phyloP scores from a whole-genome alignment of 805 yeast species.

The Pichia insulana region DNA sequence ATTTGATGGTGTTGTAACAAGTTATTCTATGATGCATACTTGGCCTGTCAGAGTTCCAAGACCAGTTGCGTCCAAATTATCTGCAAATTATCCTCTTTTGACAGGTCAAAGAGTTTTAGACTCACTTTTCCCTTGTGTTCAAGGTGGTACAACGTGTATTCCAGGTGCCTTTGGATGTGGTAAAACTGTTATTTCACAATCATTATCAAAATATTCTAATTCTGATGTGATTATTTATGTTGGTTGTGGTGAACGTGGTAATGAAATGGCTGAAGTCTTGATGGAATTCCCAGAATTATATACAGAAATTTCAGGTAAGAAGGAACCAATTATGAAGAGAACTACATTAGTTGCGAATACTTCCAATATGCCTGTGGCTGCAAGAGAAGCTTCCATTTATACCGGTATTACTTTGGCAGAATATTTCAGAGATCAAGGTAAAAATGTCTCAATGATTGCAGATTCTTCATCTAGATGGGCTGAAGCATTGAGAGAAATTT shows the following conservation, averaged over 20 bases:
- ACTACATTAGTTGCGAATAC: slow-evolving; percentile 98
- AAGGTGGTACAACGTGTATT: slow-evolving; percentile 99
- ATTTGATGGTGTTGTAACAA: slow-evolving; percentile 75
- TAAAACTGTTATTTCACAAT: slow-evolving; percentile 38
- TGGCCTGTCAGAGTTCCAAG: slow-evolving; percentile 99
- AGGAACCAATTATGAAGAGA: slow-evolving; percentile 99
- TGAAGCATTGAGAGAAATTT: slow-evolving; percentile 98
- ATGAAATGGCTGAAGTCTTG: slow-evolving; percentile 98
- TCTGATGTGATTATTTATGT: slow-evolving; percentile 94
- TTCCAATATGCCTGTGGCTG: slow-evolving; percentile 99
- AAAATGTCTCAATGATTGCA: slow-evolving; percentile 98
- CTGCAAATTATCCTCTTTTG: slow-evolving; percentile 90
- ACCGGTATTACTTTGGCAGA: slow-evolving; percentile 98
- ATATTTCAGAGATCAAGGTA: slow-evolving; percentile 99
- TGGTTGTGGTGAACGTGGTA: slow-evolving; percentile 94
- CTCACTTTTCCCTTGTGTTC: slow-evolving; percentile 96
- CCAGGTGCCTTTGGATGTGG: slow-evolving; percentile 99
- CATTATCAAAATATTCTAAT: slow-evolving; percentile 93
- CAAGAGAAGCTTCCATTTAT: slow-evolving; percentile 98
- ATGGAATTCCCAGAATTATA: slow-evolving; percentile 98
- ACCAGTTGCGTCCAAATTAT: slow-evolving; percentile 89
- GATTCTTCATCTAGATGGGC: slow-evolving; percentile 99
- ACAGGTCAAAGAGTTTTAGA: slow-evolving; percentile 99
- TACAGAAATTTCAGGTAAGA: slow-evolving; percentile 84
- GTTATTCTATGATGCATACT: slow-evolving; percentile 91